Evolutionary conservation across 768 basidiomycete species (phyloP).

Genomic region (Sarcodon sp.): DNA sequence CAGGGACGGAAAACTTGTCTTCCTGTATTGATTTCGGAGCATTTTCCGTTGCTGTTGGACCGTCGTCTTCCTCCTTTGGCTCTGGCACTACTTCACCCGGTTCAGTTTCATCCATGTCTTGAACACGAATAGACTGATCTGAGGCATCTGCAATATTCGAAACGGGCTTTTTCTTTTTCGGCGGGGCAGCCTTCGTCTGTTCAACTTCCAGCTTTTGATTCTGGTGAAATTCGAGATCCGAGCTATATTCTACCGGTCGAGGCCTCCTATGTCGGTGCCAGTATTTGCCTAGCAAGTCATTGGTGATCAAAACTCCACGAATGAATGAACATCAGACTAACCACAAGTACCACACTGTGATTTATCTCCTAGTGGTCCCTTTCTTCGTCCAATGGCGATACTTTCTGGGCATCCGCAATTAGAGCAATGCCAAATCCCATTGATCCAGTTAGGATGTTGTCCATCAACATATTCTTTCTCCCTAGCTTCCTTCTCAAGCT

Average conservation of each 20-base stretch:
- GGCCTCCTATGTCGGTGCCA: constrained; percentile 82
- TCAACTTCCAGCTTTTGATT: constrained; percentile 46
- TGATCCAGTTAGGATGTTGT: constrained; percentile 68
- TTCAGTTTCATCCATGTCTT: no score
- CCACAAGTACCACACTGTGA: constrained; percentile 90
- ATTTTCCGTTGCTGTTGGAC: not conserved
- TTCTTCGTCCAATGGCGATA: constrained; percentile 75
- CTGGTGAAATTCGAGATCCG: constrained; percentile 59
- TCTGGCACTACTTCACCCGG: not conserved
- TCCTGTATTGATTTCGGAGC: not conserved
- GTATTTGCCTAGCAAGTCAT: constrained; percentile 53
- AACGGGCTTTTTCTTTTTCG: constrained; percentile 46
- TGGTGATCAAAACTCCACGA: constrained; percentile 1
- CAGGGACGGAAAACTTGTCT: not conserved
- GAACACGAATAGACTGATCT: no score
- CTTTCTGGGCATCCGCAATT: constrained; percentile 88
- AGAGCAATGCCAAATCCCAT: constrained; percentile 90
- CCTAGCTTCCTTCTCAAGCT: constrained; percentile 72
- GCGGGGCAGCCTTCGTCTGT: constrained; percentile 30
- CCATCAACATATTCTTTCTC: constrained; percentile 76
- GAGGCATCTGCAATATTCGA: constrained; percentile 30
- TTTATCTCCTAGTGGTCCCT: constrained; percentile 84
- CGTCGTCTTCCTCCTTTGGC: not conserved
- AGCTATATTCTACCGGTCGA: constrained; percentile 68
- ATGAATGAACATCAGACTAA: constrained; percentile 24